Base-by-base conservation (phyloP, 148 eudicot genomes). In the Rhododendron ovatum region DNA sequence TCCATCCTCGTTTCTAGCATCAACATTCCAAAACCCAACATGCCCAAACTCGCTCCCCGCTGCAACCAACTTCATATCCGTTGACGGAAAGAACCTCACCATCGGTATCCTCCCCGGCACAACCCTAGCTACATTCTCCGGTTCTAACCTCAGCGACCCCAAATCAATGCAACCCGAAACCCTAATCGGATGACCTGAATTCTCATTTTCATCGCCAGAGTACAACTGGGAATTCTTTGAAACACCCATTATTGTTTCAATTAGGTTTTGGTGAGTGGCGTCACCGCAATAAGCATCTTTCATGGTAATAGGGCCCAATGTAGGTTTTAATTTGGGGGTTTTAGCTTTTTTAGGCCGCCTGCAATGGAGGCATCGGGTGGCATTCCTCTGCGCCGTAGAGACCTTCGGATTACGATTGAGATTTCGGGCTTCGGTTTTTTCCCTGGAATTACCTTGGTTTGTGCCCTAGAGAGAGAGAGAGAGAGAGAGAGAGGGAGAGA, bases 121-220 rank as follows among this genome's bases (percentile, higher is more conserved):
- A 86, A 96, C 87, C 67, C 96, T 91, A 0, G 98, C 99, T 84
- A 97, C 80, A 86, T 94, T 91, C 55, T 95, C 91, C 10, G 93
- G 83, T 39, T 39, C 43, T 6, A 39, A 39, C 43, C 43, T 39
- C 43, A 39, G 43, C 43, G 43, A 39, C 43, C 55, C 88, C 84
- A 91, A 50, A 88, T 94, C 91, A 82, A 94, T 86, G 33, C 89
- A 86, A 83, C 93, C 91, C 78, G 78, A 59, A 85, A 82, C 84
- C 89, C 61, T 59, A 50, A 57, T 78, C 6, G 37, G 63, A 78
- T 61, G 43, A 73, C 50, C 69, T 1, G 18, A 77, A 39, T 37
- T 69, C 3, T 47, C 76, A 51, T 65, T 84, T 82, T 39, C 53
- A 43, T 81, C 84, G 61, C 83, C 39, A 82, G 4, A 77, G 61